Evolutionary conservation across 2,329 filamentous ascomycete genomes (phyloP).

Genomic region (Exophiala viscosa): DNA sequence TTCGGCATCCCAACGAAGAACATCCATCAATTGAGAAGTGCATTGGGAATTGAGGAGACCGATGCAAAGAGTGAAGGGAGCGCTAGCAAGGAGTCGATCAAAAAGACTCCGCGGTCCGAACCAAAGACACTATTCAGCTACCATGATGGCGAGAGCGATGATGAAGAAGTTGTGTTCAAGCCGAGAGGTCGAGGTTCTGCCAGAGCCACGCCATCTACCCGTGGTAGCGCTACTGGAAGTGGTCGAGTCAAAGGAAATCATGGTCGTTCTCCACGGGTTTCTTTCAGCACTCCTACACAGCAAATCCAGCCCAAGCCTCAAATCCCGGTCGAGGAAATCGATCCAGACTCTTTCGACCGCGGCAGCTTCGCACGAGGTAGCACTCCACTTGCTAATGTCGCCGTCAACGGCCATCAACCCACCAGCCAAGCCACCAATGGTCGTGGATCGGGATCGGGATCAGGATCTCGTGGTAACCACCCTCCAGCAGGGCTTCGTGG

Average conservation of each 20-base stretch:
- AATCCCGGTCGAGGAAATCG: conserved; percentile 46
- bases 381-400: conserved; percentile 25
- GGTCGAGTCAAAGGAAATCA: conserved; percentile 13
- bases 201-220: conserved; percentile 10
- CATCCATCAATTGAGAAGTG: conserved; percentile 46
- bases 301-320: conserved; percentile 30
- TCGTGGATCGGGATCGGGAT: conserved; percentile 5
- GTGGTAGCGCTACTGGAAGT: conserved; percentile 8
- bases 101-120: conserved; percentile 31
- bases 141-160: conserved; percentile 45
- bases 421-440: conserved; percentile 10
- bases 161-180: conserved; percentile 46
- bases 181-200: conserved; percentile 24
- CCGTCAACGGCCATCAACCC: conserved; percentile 16
- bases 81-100: conserved; percentile 39
- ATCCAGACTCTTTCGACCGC: conserved; percentile 48
- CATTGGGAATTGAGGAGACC: conserved; percentile 46
- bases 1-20: conserved; percentile 47
- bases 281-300: conserved; percentile 20
- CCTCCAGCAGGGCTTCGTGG: conserved; percentile 16
- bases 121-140: conserved; percentile 45
- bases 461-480: conserved; percentile 10
- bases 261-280: conserved; percentile 16
- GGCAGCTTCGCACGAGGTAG: conserved; percentile 29
- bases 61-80: conserved; percentile 45